These are phyloP conservation scores for Pyricularia pennisetigena DNA, from an alignment of 2,329 filamentous ascomycete genomes.

Conservation along the genomic window DNA sequence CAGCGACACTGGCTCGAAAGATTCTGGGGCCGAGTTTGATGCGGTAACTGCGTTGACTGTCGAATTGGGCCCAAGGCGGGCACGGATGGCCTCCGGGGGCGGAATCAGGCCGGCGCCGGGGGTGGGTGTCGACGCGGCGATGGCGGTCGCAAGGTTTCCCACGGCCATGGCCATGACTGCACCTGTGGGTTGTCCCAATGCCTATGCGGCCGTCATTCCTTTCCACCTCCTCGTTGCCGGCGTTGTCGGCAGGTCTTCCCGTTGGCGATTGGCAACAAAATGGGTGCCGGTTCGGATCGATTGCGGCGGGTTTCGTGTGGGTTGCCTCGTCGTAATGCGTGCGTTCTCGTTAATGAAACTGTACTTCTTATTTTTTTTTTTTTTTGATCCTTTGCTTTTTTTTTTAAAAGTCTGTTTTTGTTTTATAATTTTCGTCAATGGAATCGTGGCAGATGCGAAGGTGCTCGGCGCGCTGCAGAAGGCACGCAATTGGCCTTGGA, in stretches of 20 bases:
- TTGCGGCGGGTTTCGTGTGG: not conserved
- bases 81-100: not conserved
- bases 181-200: not conserved
- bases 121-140: not conserved
- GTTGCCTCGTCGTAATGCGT: not conserved
- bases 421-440: not conserved
- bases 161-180: not conserved
- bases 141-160: not conserved
- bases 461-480: not conserved
- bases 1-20: not conserved
- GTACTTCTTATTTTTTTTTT: not conserved
- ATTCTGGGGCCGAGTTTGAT: not conserved
- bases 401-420: not conserved
- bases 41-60: not conserved
- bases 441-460: not conserved
- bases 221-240: not conserved
- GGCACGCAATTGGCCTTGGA: not conserved
- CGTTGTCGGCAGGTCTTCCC: not conserved
- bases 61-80: not conserved
- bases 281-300: not conserved
- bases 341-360: not conserved
- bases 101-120: not conserved
- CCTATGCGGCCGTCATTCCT: slow-evolving; percentile 3
- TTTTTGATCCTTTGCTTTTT: not conserved
- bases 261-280: not conserved